Percentiles rank a stretch among this genome's conserved stretches.
Conservation (phyloP, 2,329 filamentous ascomycete genomes). For the Neospermospora avenae region DNA sequence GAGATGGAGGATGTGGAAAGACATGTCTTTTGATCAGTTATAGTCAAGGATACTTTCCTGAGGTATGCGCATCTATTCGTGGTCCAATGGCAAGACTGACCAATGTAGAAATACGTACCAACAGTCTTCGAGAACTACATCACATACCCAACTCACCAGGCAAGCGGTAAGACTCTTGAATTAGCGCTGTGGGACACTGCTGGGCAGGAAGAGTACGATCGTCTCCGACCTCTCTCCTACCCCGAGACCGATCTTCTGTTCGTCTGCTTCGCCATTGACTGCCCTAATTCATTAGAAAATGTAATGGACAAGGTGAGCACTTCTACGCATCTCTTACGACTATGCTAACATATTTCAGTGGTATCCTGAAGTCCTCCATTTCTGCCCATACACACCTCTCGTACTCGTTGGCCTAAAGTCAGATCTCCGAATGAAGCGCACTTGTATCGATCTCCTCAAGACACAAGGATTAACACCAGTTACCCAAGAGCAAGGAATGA, state of each 20-base stretch:
- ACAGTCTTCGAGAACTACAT: slow-evolving; percentile 99
- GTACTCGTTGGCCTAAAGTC: slow-evolving; percentile 96
- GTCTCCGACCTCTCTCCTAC: slow-evolving; percentile 91
- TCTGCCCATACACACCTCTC: slow-evolving; percentile 95
- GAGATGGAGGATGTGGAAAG: slow-evolving; percentile 97
- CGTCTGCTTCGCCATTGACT: slow-evolving; percentile 99
- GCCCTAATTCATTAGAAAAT: slow-evolving; percentile 96
- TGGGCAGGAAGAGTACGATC: slow-evolving; percentile 97
- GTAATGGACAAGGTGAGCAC: slow-evolving; percentile 90
- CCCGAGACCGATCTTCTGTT: slow-evolving; percentile 97
- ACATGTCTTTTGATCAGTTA: slow-evolving; percentile 98
- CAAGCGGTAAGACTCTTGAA: slow-evolving; percentile 90
- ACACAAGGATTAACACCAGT: slow-evolving; percentile 96
- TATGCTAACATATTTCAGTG: slow-evolving; percentile 56
- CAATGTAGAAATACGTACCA: slow-evolving; percentile 90
- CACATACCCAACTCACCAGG: slow-evolving; percentile 86
- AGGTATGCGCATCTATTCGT: slow-evolving; percentile 55
- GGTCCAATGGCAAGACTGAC: slow-evolving; percentile 7
- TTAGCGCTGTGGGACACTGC: slow-evolving; percentile 98
- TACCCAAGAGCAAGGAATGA: slow-evolving; percentile 82
- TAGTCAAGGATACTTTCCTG: slow-evolving; percentile 97
- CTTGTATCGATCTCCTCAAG: slow-evolving; percentile 97
- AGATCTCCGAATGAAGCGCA: slow-evolving; percentile 90
- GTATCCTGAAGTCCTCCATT: slow-evolving; percentile 98
- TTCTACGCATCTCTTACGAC: background rate